Evolutionary conservation across 2,329 filamentous ascomycete species (phyloP).

Genomic region (Teratosphaeria nubilosa): DNA sequence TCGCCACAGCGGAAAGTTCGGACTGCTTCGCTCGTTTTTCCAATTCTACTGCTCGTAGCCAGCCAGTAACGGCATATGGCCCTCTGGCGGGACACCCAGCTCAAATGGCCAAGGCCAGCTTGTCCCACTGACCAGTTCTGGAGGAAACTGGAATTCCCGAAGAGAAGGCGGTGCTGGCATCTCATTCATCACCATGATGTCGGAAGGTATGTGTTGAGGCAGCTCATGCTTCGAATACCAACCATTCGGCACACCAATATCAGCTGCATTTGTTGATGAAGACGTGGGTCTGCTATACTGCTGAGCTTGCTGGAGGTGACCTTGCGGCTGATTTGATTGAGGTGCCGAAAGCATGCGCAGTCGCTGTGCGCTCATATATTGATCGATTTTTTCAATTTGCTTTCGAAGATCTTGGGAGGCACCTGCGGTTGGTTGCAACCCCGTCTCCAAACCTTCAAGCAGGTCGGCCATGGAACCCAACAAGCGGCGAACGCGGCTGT

Average conservation of each 20-base stretch:
- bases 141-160: constrained; percentile 9
- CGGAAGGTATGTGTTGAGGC: not conserved
- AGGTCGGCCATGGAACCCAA: constrained; percentile 38
- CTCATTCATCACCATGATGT: not conserved
- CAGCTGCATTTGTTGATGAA: not conserved
- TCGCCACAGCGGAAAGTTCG: not conserved
- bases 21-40: not conserved
- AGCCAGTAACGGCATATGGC: constrained; percentile 1
- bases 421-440: constrained; percentile 30
- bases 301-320: not conserved
- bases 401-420: constrained; percentile 31
- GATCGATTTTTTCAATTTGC: constrained; percentile 36
- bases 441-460: constrained; percentile 34
- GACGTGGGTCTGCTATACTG: not conserved
- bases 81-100: not conserved
- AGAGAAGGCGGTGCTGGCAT: constrained; percentile 1
- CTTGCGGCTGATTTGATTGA: not conserved
- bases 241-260: not conserved
- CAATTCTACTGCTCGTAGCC: not conserved
- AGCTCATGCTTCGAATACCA: not conserved
- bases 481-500: constrained; percentile 32
- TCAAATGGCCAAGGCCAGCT: constrained; percentile 9
- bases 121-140: constrained; percentile 3
- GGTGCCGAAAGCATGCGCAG: constrained; percentile 10
- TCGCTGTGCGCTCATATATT: constrained; percentile 29